These are phyloP conservation scores for Ophiocordyceps camponoti-floridani DNA, from an alignment of 2,329 filamentous ascomycete genomes.

Conservation along the genomic window DNA sequence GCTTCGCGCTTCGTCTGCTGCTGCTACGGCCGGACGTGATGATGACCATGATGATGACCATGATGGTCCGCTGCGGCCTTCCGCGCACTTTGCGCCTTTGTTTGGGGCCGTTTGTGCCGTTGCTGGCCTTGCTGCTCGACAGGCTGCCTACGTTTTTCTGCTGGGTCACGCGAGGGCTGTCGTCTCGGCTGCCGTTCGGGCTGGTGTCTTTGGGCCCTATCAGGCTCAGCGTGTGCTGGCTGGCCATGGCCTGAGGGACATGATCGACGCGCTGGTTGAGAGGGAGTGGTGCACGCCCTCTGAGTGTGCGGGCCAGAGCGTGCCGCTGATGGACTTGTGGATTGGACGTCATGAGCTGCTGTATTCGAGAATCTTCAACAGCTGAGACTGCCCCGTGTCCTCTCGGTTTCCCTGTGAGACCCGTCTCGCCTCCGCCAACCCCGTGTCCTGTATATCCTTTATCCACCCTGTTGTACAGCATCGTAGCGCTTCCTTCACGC, in stretches of 20 bases:
- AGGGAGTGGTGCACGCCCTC: conserved; percentile 39
- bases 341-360: conserved; percentile 66
- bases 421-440: no score
- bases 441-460: no score
- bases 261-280: conserved; percentile 39
- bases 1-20: conserved; percentile 9
- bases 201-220: conserved; percentile 65
- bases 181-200: conserved; percentile 58
- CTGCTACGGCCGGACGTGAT: background rate
- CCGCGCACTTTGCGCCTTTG: conserved; percentile 53
- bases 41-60: conserved; percentile 8
- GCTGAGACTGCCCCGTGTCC: conserved; percentile 21
- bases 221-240: conserved; percentile 61
- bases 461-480: background rate
- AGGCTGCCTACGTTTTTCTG: conserved; percentile 59
- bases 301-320: conserved; percentile 54
- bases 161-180: conserved; percentile 61
- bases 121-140: conserved; percentile 39
- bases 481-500: background rate
- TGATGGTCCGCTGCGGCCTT: conserved; percentile 21
- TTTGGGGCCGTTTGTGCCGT: conserved; percentile 48
- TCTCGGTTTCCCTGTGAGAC: background rate
- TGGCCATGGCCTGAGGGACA: conserved; percentile 33
- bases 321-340: conserved; percentile 70
- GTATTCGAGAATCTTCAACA: conserved; percentile 79